phyloP scores from a whole-genome alignment of 2,329 filamentous ascomycete species.

The Aspergillus japonicus region DNA sequence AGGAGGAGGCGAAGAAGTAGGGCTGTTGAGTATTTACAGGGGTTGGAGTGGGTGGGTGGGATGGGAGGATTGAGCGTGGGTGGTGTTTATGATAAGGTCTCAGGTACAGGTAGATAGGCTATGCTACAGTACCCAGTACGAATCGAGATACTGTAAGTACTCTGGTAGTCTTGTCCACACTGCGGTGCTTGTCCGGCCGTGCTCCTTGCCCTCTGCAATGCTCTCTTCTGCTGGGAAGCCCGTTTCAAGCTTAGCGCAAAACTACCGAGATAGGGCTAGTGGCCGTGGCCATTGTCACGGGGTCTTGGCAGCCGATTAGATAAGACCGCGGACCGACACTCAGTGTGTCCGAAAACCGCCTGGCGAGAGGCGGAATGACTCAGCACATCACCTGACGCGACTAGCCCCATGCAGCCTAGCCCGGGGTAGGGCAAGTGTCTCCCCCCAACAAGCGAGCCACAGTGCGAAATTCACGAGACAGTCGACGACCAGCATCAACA shows the following conservation, averaged over 20 bases:
- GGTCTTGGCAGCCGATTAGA: neutral
- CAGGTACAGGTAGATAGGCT: neutral
- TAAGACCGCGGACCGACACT: neutral
- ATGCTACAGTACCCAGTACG: too few species aligned
- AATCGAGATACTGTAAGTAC: too few species aligned
- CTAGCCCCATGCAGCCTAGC: slow-evolving; percentile 32
- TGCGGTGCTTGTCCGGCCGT: too few species aligned
- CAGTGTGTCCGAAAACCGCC: slow-evolving; percentile 3
- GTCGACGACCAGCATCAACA: slow-evolving; percentile 41
- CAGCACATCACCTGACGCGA: slow-evolving; percentile 24
- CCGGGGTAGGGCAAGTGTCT: slow-evolving; percentile 35
- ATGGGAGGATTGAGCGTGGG: too few species aligned
- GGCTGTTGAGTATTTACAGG: too few species aligned
- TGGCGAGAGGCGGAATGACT: neutral
- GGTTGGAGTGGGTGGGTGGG: too few species aligned
- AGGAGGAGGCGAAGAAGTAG: slow-evolving; percentile 36
- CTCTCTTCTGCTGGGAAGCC: too few species aligned
- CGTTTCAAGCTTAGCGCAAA: too few species aligned
- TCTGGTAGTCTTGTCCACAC: too few species aligned
- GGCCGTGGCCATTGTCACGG: neutral
- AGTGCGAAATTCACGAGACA: slow-evolving; percentile 45
- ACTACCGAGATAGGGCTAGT: neutral
- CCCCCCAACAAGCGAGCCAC: slow-evolving; percentile 45
- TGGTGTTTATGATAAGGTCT: too few species aligned
- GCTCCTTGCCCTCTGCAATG: too few species aligned